Evolutionary conservation across 805 yeast species (phyloP).

Genomic region (Scheffersomyces amazonensis): DNA sequence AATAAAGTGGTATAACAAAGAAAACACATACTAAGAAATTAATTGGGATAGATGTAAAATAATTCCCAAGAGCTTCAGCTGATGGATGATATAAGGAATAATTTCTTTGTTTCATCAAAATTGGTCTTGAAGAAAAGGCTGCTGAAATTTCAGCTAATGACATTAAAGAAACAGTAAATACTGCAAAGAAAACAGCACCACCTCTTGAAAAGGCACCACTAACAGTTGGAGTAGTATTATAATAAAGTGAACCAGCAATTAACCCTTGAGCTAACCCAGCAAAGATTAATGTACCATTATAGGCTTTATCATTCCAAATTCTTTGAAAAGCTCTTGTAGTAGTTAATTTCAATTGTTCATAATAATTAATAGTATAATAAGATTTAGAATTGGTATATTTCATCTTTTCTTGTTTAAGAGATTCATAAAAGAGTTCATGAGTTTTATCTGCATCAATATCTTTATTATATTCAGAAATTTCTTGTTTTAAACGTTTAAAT

Average conservation of each 20-base stretch:
- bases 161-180: conserved; percentile 51
- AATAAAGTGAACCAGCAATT: conserved; percentile 62
- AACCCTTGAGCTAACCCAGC: conserved; percentile 58
- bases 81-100: conserved; percentile 28
- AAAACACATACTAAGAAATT: conserved; percentile 16
- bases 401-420: conserved; percentile 36
- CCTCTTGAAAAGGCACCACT: conserved; percentile 62
- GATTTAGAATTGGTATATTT: conserved; percentile 35
- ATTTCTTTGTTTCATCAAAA: conserved; percentile 26
- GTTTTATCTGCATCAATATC: conserved; percentile 26
- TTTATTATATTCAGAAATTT: conserved; percentile 17
- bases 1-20: conserved; percentile 24
- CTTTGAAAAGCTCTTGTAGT: conserved; percentile 53
- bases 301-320: conserved; percentile 54
- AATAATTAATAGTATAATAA: conserved; percentile 41
- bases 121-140: conserved; percentile 19
- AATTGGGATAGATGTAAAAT: conserved; percentile 20
- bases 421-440: conserved; percentile 27
- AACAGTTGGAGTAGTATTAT: conserved; percentile 48
- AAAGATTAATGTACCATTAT: conserved; percentile 40
- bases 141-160: conserved; percentile 44
- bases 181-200: conserved; percentile 58
- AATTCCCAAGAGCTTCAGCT: conserved; percentile 22
- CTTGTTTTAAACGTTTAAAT: conserved; percentile 15
- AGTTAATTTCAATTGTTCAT: conserved; percentile 49